Percentiles rank a stretch among this genome's conserved stretches.
Conservation (phyloP, 305 asterid species). For the Caryopteris hybrid region DNA sequence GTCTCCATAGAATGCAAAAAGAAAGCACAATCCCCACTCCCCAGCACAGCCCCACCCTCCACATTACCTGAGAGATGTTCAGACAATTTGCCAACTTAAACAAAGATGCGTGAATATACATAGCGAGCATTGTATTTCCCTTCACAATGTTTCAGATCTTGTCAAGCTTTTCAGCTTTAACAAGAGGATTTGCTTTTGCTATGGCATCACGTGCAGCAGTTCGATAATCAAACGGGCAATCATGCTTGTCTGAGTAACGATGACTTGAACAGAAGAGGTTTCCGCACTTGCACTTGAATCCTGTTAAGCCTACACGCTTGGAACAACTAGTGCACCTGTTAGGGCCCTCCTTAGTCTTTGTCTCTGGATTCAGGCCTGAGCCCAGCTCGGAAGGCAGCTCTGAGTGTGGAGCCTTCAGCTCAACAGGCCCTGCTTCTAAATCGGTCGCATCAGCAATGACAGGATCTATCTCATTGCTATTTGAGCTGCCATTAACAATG, state of each 20-base stretch:
- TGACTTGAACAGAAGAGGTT: constrained; percentile 52
- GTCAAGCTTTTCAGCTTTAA: constrained; percentile 55
- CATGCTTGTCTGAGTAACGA: constrained; percentile 62
- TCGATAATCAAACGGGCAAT: constrained; percentile 53
- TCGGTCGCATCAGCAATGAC: constrained; percentile 2
- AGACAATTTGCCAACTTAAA: constrained; percentile 25
- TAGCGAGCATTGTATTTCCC: constrained; percentile 15
- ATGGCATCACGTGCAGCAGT: constrained; percentile 50
- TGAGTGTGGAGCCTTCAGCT: constrained; percentile 22
- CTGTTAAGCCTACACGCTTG: constrained; percentile 63
- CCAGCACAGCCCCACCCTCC: background rate
- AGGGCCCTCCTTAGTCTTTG: constrained; percentile 45
- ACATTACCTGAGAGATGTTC: constrained; percentile 17
- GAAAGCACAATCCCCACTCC: constrained; percentile 15
- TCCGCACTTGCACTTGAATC: constrained; percentile 61
- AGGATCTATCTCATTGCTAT: constrained; percentile 23
- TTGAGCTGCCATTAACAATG: constrained; percentile 40
- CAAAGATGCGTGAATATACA: constrained; percentile 20
- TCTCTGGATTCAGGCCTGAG: constrained; percentile 22
- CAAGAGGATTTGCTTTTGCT: constrained; percentile 51
- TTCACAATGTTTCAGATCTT: constrained; percentile 30
- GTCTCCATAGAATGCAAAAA: constrained; percentile 27
- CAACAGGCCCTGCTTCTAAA: constrained; percentile 19
- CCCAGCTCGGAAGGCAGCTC: constrained; percentile 16
- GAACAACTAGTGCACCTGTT: constrained; percentile 46